Evolutionary conservation across 1,284 basidiomycete species (phyloP).

Genomic region (Leccinum subfulvum): DNA sequence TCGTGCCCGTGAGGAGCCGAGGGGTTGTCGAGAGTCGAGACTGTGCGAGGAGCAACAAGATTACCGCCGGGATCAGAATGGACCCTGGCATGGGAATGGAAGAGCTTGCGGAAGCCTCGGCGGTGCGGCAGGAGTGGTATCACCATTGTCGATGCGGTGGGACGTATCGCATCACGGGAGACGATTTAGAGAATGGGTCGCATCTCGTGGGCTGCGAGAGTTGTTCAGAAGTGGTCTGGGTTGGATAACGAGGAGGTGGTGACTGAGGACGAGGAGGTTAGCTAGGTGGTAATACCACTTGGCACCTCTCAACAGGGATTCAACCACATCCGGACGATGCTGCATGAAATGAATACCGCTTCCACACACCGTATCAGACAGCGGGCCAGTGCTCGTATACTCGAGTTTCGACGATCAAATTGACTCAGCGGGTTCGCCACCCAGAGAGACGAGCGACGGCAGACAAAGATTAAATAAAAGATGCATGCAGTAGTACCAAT

Average conservation of each 20-base stretch:
- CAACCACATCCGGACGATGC: background rate
- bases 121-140: constrained; percentile 40
- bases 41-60: background rate
- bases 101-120: background rate
- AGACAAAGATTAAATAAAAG: background rate
- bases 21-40: constrained; percentile 14
- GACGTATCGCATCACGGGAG: constrained; percentile 51
- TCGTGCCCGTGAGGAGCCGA: constrained; percentile 25
- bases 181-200: constrained; percentile 59
- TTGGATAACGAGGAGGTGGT: constrained; percentile 63
- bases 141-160: constrained; percentile 73
- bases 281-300: no score
- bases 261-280: constrained; percentile 3
- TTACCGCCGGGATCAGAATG: background rate
- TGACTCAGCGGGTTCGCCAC: background rate
- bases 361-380: background rate
- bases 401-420: no score
- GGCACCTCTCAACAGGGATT: background rate
- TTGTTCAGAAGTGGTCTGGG: constrained; percentile 79
- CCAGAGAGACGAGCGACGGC: background rate
- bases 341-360: background rate
- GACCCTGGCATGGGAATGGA: constrained; percentile 1
- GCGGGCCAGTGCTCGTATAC: background rate
- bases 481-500: background rate
- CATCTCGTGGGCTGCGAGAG: constrained; percentile 68